A percentile compares a stretch with the other conserved stretches of the same genome.
Conservation (phyloP, 257 asterid genomes). For the Solanum rostratum region DNA sequence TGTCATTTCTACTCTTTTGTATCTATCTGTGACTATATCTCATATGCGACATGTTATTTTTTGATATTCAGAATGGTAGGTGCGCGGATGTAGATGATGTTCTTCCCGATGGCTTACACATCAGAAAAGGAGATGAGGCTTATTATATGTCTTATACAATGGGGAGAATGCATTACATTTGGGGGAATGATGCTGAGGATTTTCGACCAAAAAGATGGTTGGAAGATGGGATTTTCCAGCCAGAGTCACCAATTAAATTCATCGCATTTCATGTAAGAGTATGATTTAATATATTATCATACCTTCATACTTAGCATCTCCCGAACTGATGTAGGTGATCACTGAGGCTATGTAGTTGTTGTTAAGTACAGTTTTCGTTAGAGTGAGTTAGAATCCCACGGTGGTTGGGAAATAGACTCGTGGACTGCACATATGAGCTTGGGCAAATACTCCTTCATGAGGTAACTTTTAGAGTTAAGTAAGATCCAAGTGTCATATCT, state of each 20-base stretch:
- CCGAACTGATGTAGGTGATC: background rate
- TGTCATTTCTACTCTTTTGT: background rate
- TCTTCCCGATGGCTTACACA: slow-evolving; percentile 58
- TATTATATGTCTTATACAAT: slow-evolving; percentile 57
- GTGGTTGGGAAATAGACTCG: background rate
- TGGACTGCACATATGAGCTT: background rate
- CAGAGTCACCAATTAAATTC: slow-evolving; percentile 62
- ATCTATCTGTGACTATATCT: background rate
- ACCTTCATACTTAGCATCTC: background rate
- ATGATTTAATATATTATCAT: background rate
- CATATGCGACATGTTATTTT: background rate
- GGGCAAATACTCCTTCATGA: background rate
- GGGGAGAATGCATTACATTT: slow-evolving; percentile 60
- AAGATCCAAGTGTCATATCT: background rate
- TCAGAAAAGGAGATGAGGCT: slow-evolving; percentile 56
- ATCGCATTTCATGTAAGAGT: slow-evolving; percentile 50
- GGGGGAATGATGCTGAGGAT: slow-evolving; percentile 68
- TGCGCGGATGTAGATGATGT: slow-evolving; percentile 55
- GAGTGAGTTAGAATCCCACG: background rate
- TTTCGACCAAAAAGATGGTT: slow-evolving; percentile 72
- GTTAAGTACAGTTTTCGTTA: background rate
- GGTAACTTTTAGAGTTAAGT: background rate
- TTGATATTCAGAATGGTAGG: slow-evolving; percentile 43
- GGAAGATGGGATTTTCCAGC: slow-evolving; percentile 44
- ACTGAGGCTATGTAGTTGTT: background rate